Evolutionary conservation across 176 grass and related monocot genomes (phyloP).

Genomic region (Triticum dicoccoides): DNA sequence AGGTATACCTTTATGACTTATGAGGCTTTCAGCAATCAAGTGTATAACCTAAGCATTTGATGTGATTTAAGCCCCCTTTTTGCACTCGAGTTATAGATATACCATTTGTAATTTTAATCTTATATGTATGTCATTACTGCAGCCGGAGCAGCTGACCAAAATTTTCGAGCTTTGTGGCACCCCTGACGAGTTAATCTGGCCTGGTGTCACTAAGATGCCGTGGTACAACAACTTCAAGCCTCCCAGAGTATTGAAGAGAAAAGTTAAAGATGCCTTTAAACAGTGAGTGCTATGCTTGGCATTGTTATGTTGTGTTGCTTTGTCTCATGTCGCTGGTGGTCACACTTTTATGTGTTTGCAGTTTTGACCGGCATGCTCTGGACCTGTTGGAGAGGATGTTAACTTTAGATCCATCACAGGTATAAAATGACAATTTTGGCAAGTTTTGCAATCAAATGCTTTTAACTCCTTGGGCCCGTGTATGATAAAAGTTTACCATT

Average conservation of each 20-base stretch:
- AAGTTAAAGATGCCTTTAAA: conserved; percentile 86
- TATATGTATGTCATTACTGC: conserved; percentile 6
- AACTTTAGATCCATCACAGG: conserved; percentile 80
- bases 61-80: background rate
- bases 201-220: conserved; percentile 92
- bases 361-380: conserved; percentile 94
- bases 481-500: background rate
- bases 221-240: conserved; percentile 99
- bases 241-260: conserved; percentile 67
- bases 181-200: conserved; percentile 85
- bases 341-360: conserved; percentile 18
- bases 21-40: background rate
- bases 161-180: conserved; percentile 96
- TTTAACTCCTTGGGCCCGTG: background rate
- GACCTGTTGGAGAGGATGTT: conserved; percentile 94
- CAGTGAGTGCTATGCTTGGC: conserved; percentile 56
- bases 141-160: conserved; percentile 92
- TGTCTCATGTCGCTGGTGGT: background rate
- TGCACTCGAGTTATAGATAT: background rate
- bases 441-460: background rate
- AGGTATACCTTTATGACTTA: conserved; percentile 39
- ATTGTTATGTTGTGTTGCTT: conserved; percentile 14
- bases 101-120: background rate
- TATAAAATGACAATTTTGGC: conserved; percentile 15
- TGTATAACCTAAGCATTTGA: conserved; percentile 6